A percentile compares a stretch with the other conserved stretches of the same genome.
These are phyloP conservation scores for Candida krabiensis DNA, from an alignment of 805 yeast species.

Conservation along the genomic window DNA sequence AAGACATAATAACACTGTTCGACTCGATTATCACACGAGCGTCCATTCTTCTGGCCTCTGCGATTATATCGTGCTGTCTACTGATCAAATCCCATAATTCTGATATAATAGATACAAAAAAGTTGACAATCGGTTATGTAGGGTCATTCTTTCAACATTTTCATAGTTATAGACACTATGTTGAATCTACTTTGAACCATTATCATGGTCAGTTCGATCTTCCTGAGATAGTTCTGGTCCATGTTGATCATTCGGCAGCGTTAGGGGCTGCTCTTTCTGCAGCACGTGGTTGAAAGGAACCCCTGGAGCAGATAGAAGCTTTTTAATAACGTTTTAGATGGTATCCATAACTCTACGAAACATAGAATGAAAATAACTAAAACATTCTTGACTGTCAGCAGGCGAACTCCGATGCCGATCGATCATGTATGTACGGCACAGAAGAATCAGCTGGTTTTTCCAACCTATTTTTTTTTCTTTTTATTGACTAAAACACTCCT, in stretches of 20 bases:
- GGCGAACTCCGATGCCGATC: too few relatives aligned
- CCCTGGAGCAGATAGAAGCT: too few relatives aligned
- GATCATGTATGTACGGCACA: too few relatives aligned
- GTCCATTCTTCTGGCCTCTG: slow-evolving; percentile 41
- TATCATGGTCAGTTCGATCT: neutral
- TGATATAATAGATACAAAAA: too few relatives aligned
- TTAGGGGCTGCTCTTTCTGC: slow-evolving; percentile 16
- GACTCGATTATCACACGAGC: slow-evolving; percentile 44
- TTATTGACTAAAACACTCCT: too few relatives aligned
- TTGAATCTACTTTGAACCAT: slow-evolving; percentile 23
- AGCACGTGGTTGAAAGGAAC: too few relatives aligned
- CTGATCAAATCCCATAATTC: slow-evolving; percentile 19
- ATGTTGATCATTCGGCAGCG: slow-evolving; percentile 13
- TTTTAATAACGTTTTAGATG: too few relatives aligned
- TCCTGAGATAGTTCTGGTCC: slow-evolving; percentile 1
- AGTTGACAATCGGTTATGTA: slow-evolving; percentile 44
- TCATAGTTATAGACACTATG: slow-evolving; percentile 35
- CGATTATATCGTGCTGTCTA: slow-evolving; percentile 39
- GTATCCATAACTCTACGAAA: too few relatives aligned
- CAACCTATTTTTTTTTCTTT: too few relatives aligned
- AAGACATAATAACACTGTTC: slow-evolving; percentile 26
- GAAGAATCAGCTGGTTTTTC: too few relatives aligned
- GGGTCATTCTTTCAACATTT: slow-evolving; percentile 54
- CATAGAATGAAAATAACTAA: too few relatives aligned
- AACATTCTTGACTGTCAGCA: too few relatives aligned